A percentile compares a stretch with the other conserved stretches of the same genome.
These are phyloP conservation scores for Apium graveolens DNA, from an alignment of 129 eudicot species.

Conservation along the genomic window DNA sequence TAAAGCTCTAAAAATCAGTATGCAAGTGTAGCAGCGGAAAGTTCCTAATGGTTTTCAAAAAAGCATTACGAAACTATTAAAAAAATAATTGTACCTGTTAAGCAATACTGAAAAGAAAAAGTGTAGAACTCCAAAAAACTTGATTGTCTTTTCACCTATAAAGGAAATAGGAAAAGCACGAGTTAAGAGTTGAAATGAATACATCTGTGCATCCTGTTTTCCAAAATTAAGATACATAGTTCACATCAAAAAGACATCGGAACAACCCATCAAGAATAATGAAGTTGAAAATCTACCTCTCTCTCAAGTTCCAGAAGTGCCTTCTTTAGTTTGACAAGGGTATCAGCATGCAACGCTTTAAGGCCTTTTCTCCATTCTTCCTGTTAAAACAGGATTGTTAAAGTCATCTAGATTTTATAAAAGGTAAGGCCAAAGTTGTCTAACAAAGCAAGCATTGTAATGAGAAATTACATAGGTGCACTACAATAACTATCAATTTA, in stretches of 20 bases:
- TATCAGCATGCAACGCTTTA: conserved; percentile 80
- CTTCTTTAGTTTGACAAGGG: conserved; percentile 55
- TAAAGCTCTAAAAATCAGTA: not conserved
- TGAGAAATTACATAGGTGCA: not conserved
- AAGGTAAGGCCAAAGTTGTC: not conserved
- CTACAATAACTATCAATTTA: not conserved
- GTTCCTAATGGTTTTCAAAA: not conserved
- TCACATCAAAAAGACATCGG: not conserved
- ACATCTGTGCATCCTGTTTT: not conserved
- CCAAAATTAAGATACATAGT: not conserved
- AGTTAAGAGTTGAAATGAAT: conserved; percentile 1
- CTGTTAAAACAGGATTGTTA: conserved; percentile 27
- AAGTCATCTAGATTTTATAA: not conserved
- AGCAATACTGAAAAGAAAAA: conserved; percentile 75
- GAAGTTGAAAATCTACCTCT: conserved; percentile 45
- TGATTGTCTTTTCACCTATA: conserved; percentile 80
- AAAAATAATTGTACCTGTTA: conserved; percentile 51
- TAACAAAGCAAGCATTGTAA: not conserved
- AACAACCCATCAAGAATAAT: not conserved
- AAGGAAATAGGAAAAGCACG: conserved; percentile 11
- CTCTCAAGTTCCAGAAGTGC: conserved; percentile 76
- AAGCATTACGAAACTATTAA: not conserved
- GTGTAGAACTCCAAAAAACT: conserved; percentile 72
- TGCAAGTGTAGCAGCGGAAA: not conserved
- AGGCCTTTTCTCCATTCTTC: conserved; percentile 97